Base-by-base conservation (phyloP, 1,139 yeast genomes). In the Suhomyces terraborum region DNA sequence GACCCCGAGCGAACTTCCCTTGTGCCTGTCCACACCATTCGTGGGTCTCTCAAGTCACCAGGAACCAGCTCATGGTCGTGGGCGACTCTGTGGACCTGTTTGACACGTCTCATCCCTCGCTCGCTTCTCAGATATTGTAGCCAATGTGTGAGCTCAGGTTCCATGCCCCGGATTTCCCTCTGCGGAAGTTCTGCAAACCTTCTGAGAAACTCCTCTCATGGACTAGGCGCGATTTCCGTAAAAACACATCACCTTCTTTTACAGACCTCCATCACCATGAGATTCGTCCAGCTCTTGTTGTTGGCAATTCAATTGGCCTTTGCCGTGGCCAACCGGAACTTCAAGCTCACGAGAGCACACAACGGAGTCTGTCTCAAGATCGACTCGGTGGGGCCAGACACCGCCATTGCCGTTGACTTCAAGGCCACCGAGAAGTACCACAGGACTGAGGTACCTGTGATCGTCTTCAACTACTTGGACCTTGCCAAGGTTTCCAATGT, bases 391-490 rank as follows among this genome's bases (percentile, higher is more conserved):
- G 25, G 13, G 12, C 8, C 29, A 16, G 18, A 44, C 24, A 50
- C 54, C 12, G 17, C 39, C 12, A 19, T 50, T 23, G 13, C 35
- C 2, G 25, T 50, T 13, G 41, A 38, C 28, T 39, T 49, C 33
- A 20, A 22, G 10, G 39, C 35, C 8, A 28, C 36, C 14, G 27
- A 16, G 7, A 16, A 32, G 23, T 37, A 35, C 36, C 17, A 35
- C 13, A 30, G 37, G 5, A 46, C 47, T 9, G 41, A 41, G 20
- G 31, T 48, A 13, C 53, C 54, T 3, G 39, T 48, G 22, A 30
- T 49, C 10, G 32, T 51, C n/a, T 51, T 49, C 47, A 41, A 48
- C 38, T 51, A 49, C 43, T 31, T 40, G 37, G 54, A 51, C 20
- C 32, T 49, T 19, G 22, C 22, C 20, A 45, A 43, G 32, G 38